Conservation (phyloP, 257 asterid genomes). For the Solanum etuberosum region DNA sequence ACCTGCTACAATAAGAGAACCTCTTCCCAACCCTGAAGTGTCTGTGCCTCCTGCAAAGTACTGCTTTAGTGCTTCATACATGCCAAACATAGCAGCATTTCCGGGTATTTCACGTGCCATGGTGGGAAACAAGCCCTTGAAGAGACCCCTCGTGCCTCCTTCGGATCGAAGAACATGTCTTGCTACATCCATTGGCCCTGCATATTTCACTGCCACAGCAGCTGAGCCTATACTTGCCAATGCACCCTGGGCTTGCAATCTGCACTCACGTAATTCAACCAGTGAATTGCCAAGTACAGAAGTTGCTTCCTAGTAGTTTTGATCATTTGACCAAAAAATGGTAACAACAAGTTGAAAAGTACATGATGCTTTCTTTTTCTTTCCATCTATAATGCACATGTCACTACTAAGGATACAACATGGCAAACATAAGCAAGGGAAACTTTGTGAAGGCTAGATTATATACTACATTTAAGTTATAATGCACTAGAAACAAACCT, state of each 20-base stretch:
- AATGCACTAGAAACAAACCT: conserved; percentile 30
- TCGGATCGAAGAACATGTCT: conserved; percentile 54
- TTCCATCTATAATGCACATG: neutral
- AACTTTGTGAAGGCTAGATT: neutral
- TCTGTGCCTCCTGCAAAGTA: conserved; percentile 58
- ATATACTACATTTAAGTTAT: neutral
- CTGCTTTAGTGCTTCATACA: conserved; percentile 65
- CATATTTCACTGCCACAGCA: conserved; percentile 40
- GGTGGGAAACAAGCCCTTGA: conserved; percentile 71
- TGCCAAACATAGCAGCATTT: conserved; percentile 81
- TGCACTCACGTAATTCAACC: conserved; percentile 5
- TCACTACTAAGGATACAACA: neutral
- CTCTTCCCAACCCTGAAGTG: conserved; percentile 58
- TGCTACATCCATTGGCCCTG: conserved; percentile 83
- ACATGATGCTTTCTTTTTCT: neutral
- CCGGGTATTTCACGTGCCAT: conserved; percentile 84
- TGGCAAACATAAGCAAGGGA: neutral
- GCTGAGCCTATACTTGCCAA: conserved; percentile 30
- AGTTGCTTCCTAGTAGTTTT: neutral
- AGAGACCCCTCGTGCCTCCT: conserved; percentile 58
- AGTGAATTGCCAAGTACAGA: neutral
- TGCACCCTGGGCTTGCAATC: conserved; percentile 84
- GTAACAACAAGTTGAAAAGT: neutral
- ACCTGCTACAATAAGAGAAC: conserved; percentile 57
- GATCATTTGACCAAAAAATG: neutral